Base-by-base conservation (phyloP, 495 filamentous ascomycete genomes). In the Aspergillus sclerotioniger region DNA sequence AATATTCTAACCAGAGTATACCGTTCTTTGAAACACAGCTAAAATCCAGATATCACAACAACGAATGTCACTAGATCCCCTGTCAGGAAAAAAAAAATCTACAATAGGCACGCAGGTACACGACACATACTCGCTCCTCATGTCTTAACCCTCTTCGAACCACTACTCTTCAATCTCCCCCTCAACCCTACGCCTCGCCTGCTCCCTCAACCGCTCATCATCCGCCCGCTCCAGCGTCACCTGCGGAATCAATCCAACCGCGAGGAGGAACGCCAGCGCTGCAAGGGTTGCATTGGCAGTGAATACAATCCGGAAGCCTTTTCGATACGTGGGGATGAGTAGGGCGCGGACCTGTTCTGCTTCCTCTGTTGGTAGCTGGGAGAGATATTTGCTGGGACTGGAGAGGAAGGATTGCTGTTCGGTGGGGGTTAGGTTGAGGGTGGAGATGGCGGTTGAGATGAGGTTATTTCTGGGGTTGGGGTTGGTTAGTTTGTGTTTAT, bases 241-340 rank as follows among this genome's bases (percentile, higher is more conserved):
- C 52, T 82, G 77, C 7, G 76, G 78, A 69, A 83, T 78, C 28
- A 82, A 64, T 49, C 64, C 68, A 49, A 64, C 62, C 9, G 80
- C 71, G 29, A 83, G 48, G 9, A 74, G 48, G 50, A 80, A 76
- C 9, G 79, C 76, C 6, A 80, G 39, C 0, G 74, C 76, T n/a
- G 78, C 70, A 12, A 83, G 53, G 0, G 64, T 69, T 6, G 80
- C 78, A 3, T 77, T 76, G 3, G 81, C 66, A 6, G 80, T 59
- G 51, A 82, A 83, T 45, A 83, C 77, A 25, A 79, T 75, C 13
- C 74, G 67, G 53, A 83, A 82, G 2, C 79, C 81, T 17, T 63
- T 69, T 39, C 73, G 70, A 48, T 83, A 83, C 0, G 77, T 78
- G 0, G 76, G 76, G 20, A 80, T 66, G 2, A 81, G 54, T 2